Base-by-base conservation (phyloP, 768 basidiomycete genomes). In the Suillus subalutaceus region DNA sequence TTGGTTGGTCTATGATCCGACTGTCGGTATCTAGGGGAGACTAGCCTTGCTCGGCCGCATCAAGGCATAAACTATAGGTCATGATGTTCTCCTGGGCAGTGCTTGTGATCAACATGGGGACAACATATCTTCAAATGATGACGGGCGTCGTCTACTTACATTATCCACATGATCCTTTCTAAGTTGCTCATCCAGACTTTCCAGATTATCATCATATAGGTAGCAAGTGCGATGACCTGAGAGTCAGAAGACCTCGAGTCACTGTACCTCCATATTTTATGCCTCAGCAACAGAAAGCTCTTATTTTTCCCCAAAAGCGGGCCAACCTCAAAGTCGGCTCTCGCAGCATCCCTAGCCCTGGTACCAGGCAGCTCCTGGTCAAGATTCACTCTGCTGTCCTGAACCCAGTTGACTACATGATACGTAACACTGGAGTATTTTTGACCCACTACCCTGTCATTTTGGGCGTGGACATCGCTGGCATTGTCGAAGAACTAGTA, bases 371-470 rank as follows among this genome's bases (percentile, higher is more conserved):
- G 67, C 65, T 85, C 15, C 73, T 86, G 58, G 75, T 85, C 64
- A 79, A 80, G 66, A 62, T 83, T 44, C 68, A 78, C 40, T 68
- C 81, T 0, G 69, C 74, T 6, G 81, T 77, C 1, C 76, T 87
- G 13, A 85, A 86, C 68, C 86, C 85, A 10, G 69, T 81, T 44
- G 83, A 80, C 72, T 86, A 80, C 12, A 77, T 77, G 69, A 74
- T 81, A 30, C 77, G 75, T 46, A 63, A 71, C 59, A 68, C 68
- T 59, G 80, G 77, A 9, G 40, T 70, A 0, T 75, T 79, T 58
- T 62, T 79, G 20, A 70, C 78, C 3, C 62, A 71, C 4, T 84
- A 68, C 67, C 83, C 80, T 5, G 72, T 73, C 12, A 35, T 81
- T n/a, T 59, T 80, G 16, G 81, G 81, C 0, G 23, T 62, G 12